These are phyloP conservation scores for Eutrema heterophyllum DNA, from an alignment of 345 rosid species.

Conservation along the genomic window DNA sequence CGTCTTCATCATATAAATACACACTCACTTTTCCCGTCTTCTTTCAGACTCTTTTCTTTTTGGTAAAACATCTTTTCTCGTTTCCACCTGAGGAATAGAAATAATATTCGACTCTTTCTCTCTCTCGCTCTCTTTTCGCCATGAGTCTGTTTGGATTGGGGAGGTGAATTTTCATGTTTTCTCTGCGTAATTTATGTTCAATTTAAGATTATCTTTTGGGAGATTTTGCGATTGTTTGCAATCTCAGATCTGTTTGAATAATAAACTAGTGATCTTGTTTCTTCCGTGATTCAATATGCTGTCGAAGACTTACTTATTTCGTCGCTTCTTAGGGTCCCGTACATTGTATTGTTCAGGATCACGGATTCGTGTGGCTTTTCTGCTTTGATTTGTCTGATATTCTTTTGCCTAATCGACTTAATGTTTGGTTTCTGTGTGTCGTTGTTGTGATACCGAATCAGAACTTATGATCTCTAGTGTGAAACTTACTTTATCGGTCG, in stretches of 20 bases:
- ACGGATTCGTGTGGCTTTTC: not conserved
- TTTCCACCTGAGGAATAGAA: conserved; percentile 1
- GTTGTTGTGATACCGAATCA: not conserved
- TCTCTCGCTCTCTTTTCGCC: conserved; percentile 1
- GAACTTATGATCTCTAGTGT: conserved; percentile 15
- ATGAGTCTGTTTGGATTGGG: conserved; percentile 30
- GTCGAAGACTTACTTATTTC: not conserved
- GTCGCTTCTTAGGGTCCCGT: not conserved
- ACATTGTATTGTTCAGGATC: conserved; percentile 7
- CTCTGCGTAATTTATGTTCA: not conserved
- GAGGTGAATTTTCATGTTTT: conserved; percentile 8
- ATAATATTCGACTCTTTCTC: conserved; percentile 4
- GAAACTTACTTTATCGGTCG: not conserved
- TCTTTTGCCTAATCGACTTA: not conserved
- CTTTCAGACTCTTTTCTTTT: conserved; percentile 4
- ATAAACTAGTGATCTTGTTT: conserved; percentile 3
- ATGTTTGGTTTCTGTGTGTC: not conserved
- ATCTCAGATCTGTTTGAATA: conserved; percentile 25
- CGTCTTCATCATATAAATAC: conserved; percentile 21
- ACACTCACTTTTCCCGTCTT: conserved; percentile 11
- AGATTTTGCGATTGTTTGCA: not conserved
- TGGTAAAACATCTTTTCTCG: conserved; percentile 7
- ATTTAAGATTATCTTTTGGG: not conserved
- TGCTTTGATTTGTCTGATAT: not conserved
- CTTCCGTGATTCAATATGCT: not conserved